A percentile compares a stretch with the other conserved stretches of the same genome.
Conservation (phyloP, 495 filamentous ascomycete species). For the Neurospora sp. region DNA sequence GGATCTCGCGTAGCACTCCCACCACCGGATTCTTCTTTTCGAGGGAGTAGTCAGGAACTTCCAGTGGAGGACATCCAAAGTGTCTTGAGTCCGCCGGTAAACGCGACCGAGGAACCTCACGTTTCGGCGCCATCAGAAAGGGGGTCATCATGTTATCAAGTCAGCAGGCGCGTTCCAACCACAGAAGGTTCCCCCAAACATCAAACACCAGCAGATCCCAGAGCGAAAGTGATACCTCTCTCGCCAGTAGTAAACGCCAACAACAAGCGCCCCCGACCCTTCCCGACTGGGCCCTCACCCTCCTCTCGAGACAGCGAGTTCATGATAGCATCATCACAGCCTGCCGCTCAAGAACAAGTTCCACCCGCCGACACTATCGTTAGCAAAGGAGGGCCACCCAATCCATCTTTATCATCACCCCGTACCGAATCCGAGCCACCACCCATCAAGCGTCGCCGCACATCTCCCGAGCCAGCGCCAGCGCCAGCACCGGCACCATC, state of each 20-base stretch:
- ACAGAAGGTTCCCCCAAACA: background rate
- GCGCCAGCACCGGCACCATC: background rate
- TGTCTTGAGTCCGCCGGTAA: background rate
- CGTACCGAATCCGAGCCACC: conserved; percentile 31
- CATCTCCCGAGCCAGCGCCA: background rate
- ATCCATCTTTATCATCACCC: conserved; percentile 1
- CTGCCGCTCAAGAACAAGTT: background rate
- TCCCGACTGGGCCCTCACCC: background rate
- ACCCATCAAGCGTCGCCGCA: conserved; percentile 14
- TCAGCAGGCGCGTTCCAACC: background rate
- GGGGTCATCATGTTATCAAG: background rate
- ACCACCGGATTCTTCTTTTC: background rate
- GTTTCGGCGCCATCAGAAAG: background rate
- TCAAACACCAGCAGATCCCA: background rate
- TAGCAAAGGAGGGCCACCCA: background rate
- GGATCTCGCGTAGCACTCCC: background rate
- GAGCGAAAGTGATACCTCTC: conserved; percentile 6
- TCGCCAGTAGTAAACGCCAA: conserved; percentile 3
- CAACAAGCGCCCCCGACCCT: background rate
- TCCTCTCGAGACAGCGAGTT: background rate
- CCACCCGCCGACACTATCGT: background rate
- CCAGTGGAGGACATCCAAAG: background rate
- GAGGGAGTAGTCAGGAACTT: background rate
- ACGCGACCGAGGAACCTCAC: background rate
- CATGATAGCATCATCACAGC: background rate